Conservation (phyloP, 495 filamentous ascomycete genomes). For the Margaritispora aquatica region DNA sequence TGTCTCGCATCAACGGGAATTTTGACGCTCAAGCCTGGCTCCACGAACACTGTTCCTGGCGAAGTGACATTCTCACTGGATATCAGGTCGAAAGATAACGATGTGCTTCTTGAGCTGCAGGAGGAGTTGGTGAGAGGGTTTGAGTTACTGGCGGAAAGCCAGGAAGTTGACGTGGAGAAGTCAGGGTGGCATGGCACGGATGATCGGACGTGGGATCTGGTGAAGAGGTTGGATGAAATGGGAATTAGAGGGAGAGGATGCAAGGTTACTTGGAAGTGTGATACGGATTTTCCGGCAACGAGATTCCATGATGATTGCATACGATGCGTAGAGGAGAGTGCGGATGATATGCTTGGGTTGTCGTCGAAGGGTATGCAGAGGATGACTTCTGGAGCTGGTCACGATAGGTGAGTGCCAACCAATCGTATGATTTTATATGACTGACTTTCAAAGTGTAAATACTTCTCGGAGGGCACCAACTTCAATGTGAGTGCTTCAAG, state of each 20-base stretch:
- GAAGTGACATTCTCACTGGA: constrained; percentile 65
- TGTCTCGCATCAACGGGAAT: constrained; percentile 70
- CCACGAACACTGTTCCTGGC: constrained; percentile 72
- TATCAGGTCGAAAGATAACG: constrained; percentile 56
- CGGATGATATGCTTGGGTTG: constrained; percentile 42
- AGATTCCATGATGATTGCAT: constrained; percentile 69
- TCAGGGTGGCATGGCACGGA: no score
- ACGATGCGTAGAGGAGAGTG: constrained; percentile 54
- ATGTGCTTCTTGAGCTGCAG: constrained; percentile 50
- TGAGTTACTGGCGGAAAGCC: no score
- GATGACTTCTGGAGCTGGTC: constrained; percentile 50
- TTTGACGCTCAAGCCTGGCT: constrained; percentile 57
- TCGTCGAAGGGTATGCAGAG: constrained; percentile 31
- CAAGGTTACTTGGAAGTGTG: constrained; percentile 49
- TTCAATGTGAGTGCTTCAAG: constrained; percentile 28
- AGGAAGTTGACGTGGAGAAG: no score
- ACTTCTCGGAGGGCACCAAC: constrained; percentile 30
- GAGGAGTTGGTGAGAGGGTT: constrained; percentile 41
- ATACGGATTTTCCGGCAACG: constrained; percentile 58
- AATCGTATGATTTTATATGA: not conserved
- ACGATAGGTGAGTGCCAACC: constrained; percentile 18
- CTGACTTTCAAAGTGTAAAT: constrained; percentile 18
- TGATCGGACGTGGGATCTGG: constrained; percentile 50
- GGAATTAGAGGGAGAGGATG: constrained; percentile 46
- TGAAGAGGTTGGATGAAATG: constrained; percentile 39